phyloP scores from a whole-genome alignment of 805 yeast genomes.

The Pichia cabralensis region DNA sequence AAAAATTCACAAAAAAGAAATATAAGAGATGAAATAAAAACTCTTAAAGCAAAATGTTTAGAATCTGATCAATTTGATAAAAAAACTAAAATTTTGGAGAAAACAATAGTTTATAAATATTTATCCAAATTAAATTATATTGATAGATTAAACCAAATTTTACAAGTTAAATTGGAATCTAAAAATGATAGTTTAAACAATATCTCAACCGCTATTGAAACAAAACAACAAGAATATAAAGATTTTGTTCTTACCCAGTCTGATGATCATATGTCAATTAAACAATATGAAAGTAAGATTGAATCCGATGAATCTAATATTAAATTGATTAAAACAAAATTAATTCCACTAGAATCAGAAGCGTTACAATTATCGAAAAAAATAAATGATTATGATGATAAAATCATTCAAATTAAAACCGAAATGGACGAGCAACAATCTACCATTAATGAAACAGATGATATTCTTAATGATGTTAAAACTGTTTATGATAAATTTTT shows the following conservation, averaged over 20 bases:
- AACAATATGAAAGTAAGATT: constrained; percentile 33
- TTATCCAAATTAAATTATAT: constrained; percentile 60
- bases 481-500: constrained; percentile 17
- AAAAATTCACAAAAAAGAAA: constrained; percentile 62
- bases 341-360: constrained; percentile 57
- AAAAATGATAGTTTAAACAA: constrained; percentile 30
- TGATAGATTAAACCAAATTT: constrained; percentile 30
- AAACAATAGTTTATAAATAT: constrained; percentile 38
- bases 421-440: constrained; percentile 47
- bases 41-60: constrained; percentile 62
- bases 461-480: constrained; percentile 33
- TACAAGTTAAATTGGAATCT: constrained; percentile 22
- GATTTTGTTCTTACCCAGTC: constrained; percentile 33
- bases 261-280: constrained; percentile 33
- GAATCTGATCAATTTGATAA: constrained; percentile 62
- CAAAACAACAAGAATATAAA: constrained; percentile 22
- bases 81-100: constrained; percentile 39
- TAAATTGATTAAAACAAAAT: constrained; percentile 17
- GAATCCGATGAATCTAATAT: constrained; percentile 29
- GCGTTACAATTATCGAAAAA: constrained; percentile 38
- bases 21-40: constrained; percentile 63
- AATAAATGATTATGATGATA: constrained; percentile 34
- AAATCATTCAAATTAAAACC: constrained; percentile 36
- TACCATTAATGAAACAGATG: constrained; percentile 31
- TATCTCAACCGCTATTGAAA: constrained; percentile 10